phyloP scores from a whole-genome alignment of 768 basidiomycete genomes.

The Suillus clintonianus region DNA sequence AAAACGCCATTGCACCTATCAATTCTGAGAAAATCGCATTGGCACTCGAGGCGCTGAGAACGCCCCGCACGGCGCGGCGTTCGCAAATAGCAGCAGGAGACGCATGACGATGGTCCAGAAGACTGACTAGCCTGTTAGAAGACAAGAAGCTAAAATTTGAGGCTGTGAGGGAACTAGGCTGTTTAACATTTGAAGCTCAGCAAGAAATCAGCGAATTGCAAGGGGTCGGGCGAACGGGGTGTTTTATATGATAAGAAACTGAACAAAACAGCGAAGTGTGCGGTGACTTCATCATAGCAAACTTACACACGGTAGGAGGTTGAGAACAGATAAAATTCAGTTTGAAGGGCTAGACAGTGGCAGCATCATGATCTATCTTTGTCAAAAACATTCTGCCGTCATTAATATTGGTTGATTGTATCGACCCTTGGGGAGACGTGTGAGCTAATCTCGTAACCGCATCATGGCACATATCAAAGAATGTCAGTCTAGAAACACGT shows the following conservation, averaged over 20 bases:
- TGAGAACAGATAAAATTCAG: neutral
- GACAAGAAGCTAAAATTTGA: too few species aligned
- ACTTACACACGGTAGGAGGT: slow-evolving; percentile 30
- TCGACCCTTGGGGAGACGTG: slow-evolving; percentile 80
- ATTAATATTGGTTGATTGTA: slow-evolving; percentile 54
- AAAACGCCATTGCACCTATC: slow-evolving; percentile 35
- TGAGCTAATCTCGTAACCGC: slow-evolving; percentile 63
- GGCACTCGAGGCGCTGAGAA: slow-evolving; percentile 56
- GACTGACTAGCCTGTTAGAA: too few species aligned
- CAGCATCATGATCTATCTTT: slow-evolving; percentile 73
- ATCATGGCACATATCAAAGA: slow-evolving; percentile 65
- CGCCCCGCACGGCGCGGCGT: slow-evolving; percentile 76
- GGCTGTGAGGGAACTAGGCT: too few species aligned
- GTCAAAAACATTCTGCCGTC: slow-evolving; percentile 60
- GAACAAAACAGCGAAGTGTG: neutral
- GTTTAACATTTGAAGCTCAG: too few species aligned
- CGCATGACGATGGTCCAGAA: slow-evolving; percentile 53
- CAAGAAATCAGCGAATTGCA: too few species aligned
- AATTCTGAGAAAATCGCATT: slow-evolving; percentile 50
- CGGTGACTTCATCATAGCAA: neutral
- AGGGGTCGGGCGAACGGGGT: neutral
- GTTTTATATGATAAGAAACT: neutral
- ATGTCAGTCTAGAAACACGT: slow-evolving; percentile 49
- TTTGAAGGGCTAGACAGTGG: slow-evolving; percentile 41
- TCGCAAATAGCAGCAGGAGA: slow-evolving; percentile 72